Conservation (phyloP, 2,329 filamentous ascomycete species). For the Scytalidium sp. region DNA sequence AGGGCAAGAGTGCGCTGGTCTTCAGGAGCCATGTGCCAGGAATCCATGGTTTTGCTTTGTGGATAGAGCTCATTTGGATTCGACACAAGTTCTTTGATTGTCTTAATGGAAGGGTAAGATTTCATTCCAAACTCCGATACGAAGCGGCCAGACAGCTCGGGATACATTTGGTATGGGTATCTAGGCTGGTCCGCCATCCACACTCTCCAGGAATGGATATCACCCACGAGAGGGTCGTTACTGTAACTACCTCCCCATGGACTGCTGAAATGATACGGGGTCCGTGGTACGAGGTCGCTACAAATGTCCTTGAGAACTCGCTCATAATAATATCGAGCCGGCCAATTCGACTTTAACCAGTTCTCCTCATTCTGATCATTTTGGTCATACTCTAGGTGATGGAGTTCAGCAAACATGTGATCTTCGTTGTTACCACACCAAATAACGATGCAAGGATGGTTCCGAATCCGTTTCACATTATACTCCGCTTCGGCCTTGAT, state of each 20-base stretch:
- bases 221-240: constrained; percentile 51
- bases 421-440: constrained; percentile 80
- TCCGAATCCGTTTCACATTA: constrained; percentile 68
- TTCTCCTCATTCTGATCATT: constrained; percentile 1
- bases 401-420: constrained; percentile 42
- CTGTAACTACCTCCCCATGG: constrained; percentile 76
- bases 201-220: constrained; percentile 45
- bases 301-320: constrained; percentile 87
- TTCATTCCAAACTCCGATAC: constrained; percentile 88
- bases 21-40: constrained; percentile 89
- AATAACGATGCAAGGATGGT: constrained; percentile 68
- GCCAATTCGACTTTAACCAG: neutral
- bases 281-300: constrained; percentile 54
- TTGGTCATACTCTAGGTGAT: constrained; percentile 3
- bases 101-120: constrained; percentile 47
- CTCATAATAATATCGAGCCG: constrained; percentile 43
- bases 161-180: constrained; percentile 79
- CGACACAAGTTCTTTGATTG: constrained; percentile 58
- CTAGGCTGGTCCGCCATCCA: neutral
- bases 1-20: constrained; percentile 80
- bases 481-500: constrained; percentile 57
- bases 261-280: constrained; percentile 50
- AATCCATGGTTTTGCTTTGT: constrained; percentile 80
- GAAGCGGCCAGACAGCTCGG: constrained; percentile 77
- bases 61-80: constrained; percentile 67